These are phyloP conservation scores for Cryomyces antarcticus DNA, from an alignment of 495 filamentous ascomycete species.

Conservation along the genomic window DNA sequence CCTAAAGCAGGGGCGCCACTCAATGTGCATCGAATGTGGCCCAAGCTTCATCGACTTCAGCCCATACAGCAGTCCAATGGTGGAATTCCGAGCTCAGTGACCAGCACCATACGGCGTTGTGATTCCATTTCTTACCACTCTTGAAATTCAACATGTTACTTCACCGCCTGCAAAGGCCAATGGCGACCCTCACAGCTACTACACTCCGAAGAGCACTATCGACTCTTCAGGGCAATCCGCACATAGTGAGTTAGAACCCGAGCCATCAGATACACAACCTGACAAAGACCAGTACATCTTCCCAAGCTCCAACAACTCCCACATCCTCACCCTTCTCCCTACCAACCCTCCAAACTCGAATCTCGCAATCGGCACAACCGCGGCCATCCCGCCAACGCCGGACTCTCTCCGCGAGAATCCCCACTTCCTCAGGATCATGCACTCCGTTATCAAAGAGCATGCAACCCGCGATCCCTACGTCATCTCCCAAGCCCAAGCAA, in stretches of 20 bases:
- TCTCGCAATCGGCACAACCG: slow-evolving; percentile 58
- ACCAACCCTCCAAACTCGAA: slow-evolving; percentile 44
- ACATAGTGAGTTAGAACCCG: slow-evolving; percentile 18
- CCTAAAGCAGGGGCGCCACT: no score
- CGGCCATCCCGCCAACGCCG: slow-evolving; percentile 54
- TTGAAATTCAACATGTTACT: no score
- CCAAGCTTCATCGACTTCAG: no score
- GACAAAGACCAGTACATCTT: slow-evolving; percentile 46
- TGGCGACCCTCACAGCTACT: no score
- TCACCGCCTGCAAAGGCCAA: no score
- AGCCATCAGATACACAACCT: slow-evolving; percentile 6
- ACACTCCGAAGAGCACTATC: slow-evolving; percentile 1
- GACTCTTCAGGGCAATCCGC: slow-evolving; percentile 9
- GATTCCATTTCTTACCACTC: no score
- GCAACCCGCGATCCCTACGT: slow-evolving; percentile 54
- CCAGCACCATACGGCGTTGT: no score
- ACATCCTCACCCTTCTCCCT: slow-evolving; percentile 58
- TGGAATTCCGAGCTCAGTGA: no score
- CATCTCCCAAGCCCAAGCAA: slow-evolving; percentile 53
- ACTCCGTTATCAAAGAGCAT: slow-evolving; percentile 47
- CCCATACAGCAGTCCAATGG: no score
- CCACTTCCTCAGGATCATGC: slow-evolving; percentile 52
- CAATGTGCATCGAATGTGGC: no score
- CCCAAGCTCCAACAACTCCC: slow-evolving; percentile 21
- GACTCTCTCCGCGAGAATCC: slow-evolving; percentile 58